A percentile compares a stretch with the other conserved stretches of the same genome.
Evolutionary conservation across 371 early-diverging fungal genomes (phyloP).

Genomic region (Mucor velutinosus): DNA sequence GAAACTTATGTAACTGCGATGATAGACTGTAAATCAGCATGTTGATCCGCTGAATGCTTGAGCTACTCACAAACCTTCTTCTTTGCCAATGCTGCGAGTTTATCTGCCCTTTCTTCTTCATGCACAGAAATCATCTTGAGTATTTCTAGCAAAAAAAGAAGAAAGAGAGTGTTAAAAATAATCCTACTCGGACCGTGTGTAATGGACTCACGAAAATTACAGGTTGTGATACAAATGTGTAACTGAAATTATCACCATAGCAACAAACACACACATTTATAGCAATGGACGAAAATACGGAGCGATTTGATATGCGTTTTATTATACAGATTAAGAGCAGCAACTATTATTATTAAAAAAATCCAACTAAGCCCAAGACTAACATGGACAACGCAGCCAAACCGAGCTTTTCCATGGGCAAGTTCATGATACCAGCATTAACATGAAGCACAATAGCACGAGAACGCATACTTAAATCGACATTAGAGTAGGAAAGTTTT

Average conservation of each 20-base stretch:
- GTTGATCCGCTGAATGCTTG: neutral
- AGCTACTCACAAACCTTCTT: constrained; percentile 4
- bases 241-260: neutral
- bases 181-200: neutral
- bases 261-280: neutral
- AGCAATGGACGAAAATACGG: too few relatives aligned
- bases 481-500: neutral
- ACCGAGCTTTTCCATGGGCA: constrained; percentile 7
- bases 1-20: constrained; percentile 18
- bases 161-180: constrained; percentile 1
- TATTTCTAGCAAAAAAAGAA: neutral
- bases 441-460: constrained; percentile 20
- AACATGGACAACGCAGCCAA: neutral
- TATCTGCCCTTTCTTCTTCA: constrained; percentile 11
- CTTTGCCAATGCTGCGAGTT: constrained; percentile 9
- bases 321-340: neutral
- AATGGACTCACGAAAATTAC: neutral
- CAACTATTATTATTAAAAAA: neutral
- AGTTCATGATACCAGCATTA: constrained; percentile 10
- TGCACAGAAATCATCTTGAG: constrained; percentile 5
- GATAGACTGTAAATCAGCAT: neutral
- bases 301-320: neutral
- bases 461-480: constrained; percentile 16
- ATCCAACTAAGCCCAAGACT: neutral
- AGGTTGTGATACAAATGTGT: neutral